Percentiles rank a stretch among this genome's conserved stretches.
Conservation (phyloP, 116 monocot genomes). For the Trichopus zeylanicus region DNA sequence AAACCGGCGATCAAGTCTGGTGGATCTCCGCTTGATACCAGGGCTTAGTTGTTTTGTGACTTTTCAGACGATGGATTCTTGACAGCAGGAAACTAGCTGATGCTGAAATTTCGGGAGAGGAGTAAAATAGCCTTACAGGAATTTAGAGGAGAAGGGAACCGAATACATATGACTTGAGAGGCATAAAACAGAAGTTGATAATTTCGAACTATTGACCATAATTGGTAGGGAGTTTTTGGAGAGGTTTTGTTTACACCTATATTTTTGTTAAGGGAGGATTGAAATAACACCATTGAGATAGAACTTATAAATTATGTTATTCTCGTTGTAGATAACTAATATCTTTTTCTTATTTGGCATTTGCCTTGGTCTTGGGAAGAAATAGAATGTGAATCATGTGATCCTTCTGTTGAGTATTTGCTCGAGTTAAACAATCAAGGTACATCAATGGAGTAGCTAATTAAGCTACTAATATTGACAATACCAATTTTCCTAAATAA, state of each 20-base stretch:
- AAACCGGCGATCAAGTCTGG: no score
- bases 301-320: no score
- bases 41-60: background rate
- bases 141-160: slow-evolving; percentile 19
- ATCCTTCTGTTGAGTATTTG: no score
- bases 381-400: no score
- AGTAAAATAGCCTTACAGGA: slow-evolving; percentile 14
- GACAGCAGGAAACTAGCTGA: slow-evolving; percentile 28
- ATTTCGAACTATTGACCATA: slow-evolving; percentile 17
- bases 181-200: slow-evolving; percentile 22
- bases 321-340: no score
- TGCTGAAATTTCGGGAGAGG: slow-evolving; percentile 18
- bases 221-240: slow-evolving; percentile 23
- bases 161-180: slow-evolving; percentile 21
- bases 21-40: background rate
- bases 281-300: background rate
- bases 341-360: no score
- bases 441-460: no score
- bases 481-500: no score
- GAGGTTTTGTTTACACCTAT: slow-evolving; percentile 1
- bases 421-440: no score
- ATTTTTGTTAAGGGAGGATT: background rate
- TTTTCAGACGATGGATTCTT: slow-evolving; percentile 15
- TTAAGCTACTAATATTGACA: no score
- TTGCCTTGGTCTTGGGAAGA: no score